These are phyloP conservation scores for Lachancea lanzarotensis DNA, from an alignment of 805 yeast species.

Conservation along the genomic window DNA sequence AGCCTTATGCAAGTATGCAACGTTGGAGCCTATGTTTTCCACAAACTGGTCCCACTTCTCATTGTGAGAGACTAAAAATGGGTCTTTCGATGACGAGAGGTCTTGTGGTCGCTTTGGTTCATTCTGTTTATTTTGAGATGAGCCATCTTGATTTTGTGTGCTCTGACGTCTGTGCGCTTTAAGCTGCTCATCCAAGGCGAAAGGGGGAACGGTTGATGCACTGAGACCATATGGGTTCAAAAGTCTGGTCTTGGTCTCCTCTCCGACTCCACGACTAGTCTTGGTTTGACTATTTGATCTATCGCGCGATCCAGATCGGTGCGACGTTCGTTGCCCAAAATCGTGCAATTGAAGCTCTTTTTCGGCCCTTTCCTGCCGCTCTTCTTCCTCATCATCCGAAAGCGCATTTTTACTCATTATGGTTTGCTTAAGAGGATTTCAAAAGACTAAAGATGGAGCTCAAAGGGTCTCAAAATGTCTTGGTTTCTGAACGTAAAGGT, in stretches of 20 bases:
- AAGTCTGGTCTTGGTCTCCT: background rate
- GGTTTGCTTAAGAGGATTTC: background rate
- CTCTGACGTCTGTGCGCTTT: constrained; percentile 13
- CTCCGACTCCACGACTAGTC: background rate
- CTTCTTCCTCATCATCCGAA: background rate
- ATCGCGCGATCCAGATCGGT: background rate
- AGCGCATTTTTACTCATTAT: background rate
- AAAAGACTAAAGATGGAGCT: background rate
- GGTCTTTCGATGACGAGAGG: constrained; percentile 23
- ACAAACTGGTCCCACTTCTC: constrained; percentile 48
- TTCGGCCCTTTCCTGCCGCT: background rate
- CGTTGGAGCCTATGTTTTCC: constrained; percentile 29
- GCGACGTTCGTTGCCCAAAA: background rate
- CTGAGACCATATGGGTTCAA: constrained; percentile 33
- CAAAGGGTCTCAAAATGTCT: background rate
- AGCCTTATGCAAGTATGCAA: constrained; percentile 18
- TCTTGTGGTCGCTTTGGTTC: constrained; percentile 23
- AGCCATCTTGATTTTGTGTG: constrained; percentile 7
- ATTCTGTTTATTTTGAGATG: background rate
- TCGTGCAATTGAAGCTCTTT: background rate
- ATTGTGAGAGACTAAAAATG: constrained; percentile 34
- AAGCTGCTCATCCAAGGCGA: constrained; percentile 47
- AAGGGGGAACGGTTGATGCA: constrained; percentile 52
- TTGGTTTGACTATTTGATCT: background rate
- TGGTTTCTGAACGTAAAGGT: background rate